These are phyloP conservation scores for Boletales sp. DNA, from an alignment of 768 basidiomycete genomes.

Conservation along the genomic window DNA sequence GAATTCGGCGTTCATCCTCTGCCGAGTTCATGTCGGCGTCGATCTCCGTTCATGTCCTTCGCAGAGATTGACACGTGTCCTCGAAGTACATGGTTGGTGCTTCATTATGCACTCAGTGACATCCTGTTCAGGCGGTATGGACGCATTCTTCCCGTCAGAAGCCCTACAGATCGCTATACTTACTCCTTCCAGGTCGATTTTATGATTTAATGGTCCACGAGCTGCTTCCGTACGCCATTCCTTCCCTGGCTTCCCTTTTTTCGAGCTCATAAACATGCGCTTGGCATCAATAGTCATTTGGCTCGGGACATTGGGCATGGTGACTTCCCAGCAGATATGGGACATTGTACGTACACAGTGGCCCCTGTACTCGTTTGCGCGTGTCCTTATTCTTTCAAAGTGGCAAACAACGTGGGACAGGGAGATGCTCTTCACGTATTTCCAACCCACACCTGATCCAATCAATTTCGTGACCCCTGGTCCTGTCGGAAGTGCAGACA, in stretches of 20 bases:
- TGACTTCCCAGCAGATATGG: constrained; percentile 49
- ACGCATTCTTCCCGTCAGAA: not conserved
- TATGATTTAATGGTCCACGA: constrained; percentile 15
- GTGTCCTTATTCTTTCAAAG: constrained; percentile 27
- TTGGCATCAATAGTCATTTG: constrained; percentile 12
- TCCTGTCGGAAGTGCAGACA: constrained; percentile 55
- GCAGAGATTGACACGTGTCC: too few species aligned
- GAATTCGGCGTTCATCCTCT: too few species aligned
- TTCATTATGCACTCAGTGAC: not conserved
- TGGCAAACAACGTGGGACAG: constrained; percentile 51
- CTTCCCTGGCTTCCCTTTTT: constrained; percentile 3
- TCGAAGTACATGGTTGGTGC: too few species aligned
- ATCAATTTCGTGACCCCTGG: constrained; percentile 43
- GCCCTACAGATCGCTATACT: not conserved
- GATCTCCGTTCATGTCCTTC: too few species aligned
- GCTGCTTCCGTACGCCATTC: not conserved
- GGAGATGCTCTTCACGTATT: constrained; percentile 28
- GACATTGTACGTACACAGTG: constrained; percentile 40
- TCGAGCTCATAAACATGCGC: constrained; percentile 5
- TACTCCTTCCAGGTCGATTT: not conserved
- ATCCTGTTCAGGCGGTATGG: not conserved
- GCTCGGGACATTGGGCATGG: constrained; percentile 20
- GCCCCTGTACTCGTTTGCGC: not conserved
- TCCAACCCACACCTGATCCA: constrained; percentile 26
- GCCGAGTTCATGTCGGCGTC: too few species aligned